Base-by-base conservation (phyloP, 2,329 filamentous ascomycete species). In the Ascocoryne sarcoides region DNA sequence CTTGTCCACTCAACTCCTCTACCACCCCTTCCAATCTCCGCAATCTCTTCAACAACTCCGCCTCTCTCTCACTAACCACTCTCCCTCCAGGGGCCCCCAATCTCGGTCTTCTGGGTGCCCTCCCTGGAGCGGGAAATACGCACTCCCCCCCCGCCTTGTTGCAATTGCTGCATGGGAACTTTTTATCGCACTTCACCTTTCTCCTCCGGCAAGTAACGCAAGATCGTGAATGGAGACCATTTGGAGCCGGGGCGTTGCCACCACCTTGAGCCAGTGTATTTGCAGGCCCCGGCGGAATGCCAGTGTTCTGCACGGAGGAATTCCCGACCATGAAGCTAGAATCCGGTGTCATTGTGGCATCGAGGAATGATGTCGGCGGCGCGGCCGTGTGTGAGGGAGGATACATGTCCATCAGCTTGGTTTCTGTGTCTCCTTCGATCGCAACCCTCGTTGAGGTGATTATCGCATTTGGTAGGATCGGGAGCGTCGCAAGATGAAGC, bases 131-230 rank as follows among this genome's bases (percentile, higher is more conserved):
- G 1, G 83, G 83, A 56, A 84, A 88, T 36, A 85, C 65, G 60
- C 83, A 88, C 50, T 81, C 74, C 43, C 82, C 82, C 51, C 79
- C 67, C 30, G 79, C 80, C 48, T 80, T 75, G 31, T 74, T 73
- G 59, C 83, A 88, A 59, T 88, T 87, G 52, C 76, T 76, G 60
- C 83, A 88, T 12, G 82, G 84, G 76, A 53, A 75, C 71, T 65
- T 35, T 34, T 87, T 87, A 65, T 88, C 81, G 68, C 83, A 88
- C 54, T 82, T 81, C 40, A 88, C 83, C 60, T 84, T 82, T 46
- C 79, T 66, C 32, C 68, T 65, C 9, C 71, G 60, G 52, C 71
- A 75, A 19, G 69, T 73, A 12, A 73, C 65, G 48, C 71, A 74
- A 18, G 53, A 57, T 18, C 58, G 48, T 18, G 52, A 44, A 42